phyloP scores from a whole-genome alignment of 768 basidiomycete genomes.

The Lactifluus echinatus region DNA sequence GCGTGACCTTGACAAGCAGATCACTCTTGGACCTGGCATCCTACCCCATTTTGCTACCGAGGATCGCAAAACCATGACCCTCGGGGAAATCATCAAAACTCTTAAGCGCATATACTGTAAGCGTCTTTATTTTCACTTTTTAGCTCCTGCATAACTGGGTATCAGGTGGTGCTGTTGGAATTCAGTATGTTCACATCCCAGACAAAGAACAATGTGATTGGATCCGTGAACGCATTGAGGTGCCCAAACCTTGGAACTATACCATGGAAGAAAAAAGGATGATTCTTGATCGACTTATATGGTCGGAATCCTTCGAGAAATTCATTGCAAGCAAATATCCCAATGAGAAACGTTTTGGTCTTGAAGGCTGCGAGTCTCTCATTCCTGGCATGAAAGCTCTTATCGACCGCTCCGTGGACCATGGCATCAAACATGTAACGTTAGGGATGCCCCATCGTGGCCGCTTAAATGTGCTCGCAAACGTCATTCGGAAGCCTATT shows the following conservation, averaged over 20 bases:
- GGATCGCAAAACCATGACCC: slow-evolving; percentile 77
- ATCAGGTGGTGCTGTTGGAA: slow-evolving; percentile 76
- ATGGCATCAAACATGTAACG: slow-evolving; percentile 91
- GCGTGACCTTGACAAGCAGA: slow-evolving; percentile 88
- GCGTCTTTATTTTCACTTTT: slow-evolving; percentile 25
- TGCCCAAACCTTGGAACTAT: slow-evolving; percentile 96
- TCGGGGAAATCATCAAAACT: slow-evolving; percentile 85
- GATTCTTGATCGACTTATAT: slow-evolving; percentile 98
- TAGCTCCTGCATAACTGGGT: not conserved
- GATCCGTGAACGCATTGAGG: slow-evolving; percentile 94
- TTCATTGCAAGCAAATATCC: slow-evolving; percentile 98
- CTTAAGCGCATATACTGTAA: slow-evolving; percentile 91
- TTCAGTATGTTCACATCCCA: slow-evolving; percentile 93
- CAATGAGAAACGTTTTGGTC: slow-evolving; percentile 98
- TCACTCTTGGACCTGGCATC: slow-evolving; percentile 91
- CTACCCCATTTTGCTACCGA: slow-evolving; percentile 89
- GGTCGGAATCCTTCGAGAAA: slow-evolving; percentile 99
- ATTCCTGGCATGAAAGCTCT: slow-evolving; percentile 99
- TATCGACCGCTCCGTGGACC: slow-evolving; percentile 95
- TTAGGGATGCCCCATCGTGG: slow-evolving; percentile 99
- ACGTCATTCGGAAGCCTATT: slow-evolving; percentile 97
- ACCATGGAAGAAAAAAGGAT: slow-evolving; percentile 97
- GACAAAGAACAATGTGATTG: slow-evolving; percentile 99
- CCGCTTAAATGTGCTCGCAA: slow-evolving; percentile 93
- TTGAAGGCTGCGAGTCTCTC: slow-evolving; percentile 95